Evolutionary conservation across 2,329 filamentous ascomycete genomes (phyloP).

Genomic region (Colletotrichum cuscutae): DNA sequence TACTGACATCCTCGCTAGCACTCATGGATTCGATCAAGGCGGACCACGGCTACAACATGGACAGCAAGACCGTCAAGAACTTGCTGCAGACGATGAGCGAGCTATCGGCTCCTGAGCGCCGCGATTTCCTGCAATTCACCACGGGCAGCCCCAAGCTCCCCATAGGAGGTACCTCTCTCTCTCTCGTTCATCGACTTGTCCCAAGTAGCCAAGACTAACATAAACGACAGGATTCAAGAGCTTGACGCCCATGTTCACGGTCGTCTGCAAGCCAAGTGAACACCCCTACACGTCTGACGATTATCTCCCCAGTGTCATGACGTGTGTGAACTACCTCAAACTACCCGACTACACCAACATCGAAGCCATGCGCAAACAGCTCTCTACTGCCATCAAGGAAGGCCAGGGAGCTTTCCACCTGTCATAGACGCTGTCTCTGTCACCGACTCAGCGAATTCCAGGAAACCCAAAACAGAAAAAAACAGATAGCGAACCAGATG

Average conservation of each 20-base stretch:
- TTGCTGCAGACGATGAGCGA: conserved; percentile 95
- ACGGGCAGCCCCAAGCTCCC: conserved; percentile 98
- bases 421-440: conserved; percentile 64
- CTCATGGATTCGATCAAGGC: conserved; percentile 99
- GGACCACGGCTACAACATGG: conserved; percentile 98
- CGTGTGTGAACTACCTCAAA: conserved; percentile 98
- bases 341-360: conserved; percentile 91
- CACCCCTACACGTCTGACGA: conserved; percentile 93
- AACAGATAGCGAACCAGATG: neutral
- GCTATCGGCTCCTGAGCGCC: conserved; percentile 76
- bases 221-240: conserved; percentile 83
- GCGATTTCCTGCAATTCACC: conserved; percentile 97
- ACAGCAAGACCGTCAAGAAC: conserved; percentile 95
- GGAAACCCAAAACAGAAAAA: neutral
- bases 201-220: conserved; percentile 6
- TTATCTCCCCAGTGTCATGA: conserved; percentile 99
- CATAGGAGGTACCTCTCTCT: conserved; percentile 79
- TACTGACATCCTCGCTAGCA: conserved; percentile 61
- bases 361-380: conserved; percentile 79
- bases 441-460: neutral
- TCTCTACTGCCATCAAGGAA: conserved; percentile 89
- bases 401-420: conserved; percentile 98
- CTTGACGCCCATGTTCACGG: conserved; percentile 97
- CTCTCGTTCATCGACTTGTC: neutral
- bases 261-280: conserved; percentile 98